A percentile compares a stretch with the other conserved stretches of the same genome.
Conservation (phyloP, 257 asterid species). For the Misopates orontium region DNA sequence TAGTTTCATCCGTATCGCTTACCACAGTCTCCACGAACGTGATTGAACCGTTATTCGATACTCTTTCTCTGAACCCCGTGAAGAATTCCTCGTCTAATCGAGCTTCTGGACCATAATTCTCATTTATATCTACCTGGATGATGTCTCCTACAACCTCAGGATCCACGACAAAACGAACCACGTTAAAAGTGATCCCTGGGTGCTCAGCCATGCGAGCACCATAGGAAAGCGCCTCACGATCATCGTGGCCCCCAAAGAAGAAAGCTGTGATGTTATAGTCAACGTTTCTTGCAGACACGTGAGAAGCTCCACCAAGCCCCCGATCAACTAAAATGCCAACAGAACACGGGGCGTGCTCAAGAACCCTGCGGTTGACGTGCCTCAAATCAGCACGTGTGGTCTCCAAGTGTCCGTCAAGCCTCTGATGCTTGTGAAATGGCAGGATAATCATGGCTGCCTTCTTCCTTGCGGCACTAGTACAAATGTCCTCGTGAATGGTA, state of each 20-base stretch:
- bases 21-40: slow-evolving; percentile 32
- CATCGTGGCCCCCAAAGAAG: slow-evolving; percentile 58
- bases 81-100: slow-evolving; percentile 35
- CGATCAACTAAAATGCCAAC: slow-evolving; percentile 51
- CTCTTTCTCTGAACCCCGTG: slow-evolving; percentile 18
- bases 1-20: slow-evolving; percentile 22
- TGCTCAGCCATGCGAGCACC: slow-evolving; percentile 58
- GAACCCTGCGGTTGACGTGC: slow-evolving; percentile 46
- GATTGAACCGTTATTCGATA: slow-evolving; percentile 21
- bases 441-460: slow-evolving; percentile 51
- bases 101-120: too few relatives aligned
- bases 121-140: background rate
- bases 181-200: slow-evolving; percentile 38
- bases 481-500: slow-evolving; percentile 53
- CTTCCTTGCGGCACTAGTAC: slow-evolving; percentile 39
- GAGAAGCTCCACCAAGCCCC: slow-evolving; percentile 58
- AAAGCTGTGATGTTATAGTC: slow-evolving; percentile 33
- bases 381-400: slow-evolving; percentile 43
- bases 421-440: slow-evolving; percentile 52
- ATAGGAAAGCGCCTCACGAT: slow-evolving; percentile 48
- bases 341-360: slow-evolving; percentile 50
- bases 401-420: slow-evolving; percentile 51
- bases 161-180: slow-evolving; percentile 22
- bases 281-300: slow-evolving; percentile 56
- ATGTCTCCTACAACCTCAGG: slow-evolving; percentile 26